Conservation (phyloP, 306 rosid species). For the Trifolium subterraneum region DNA sequence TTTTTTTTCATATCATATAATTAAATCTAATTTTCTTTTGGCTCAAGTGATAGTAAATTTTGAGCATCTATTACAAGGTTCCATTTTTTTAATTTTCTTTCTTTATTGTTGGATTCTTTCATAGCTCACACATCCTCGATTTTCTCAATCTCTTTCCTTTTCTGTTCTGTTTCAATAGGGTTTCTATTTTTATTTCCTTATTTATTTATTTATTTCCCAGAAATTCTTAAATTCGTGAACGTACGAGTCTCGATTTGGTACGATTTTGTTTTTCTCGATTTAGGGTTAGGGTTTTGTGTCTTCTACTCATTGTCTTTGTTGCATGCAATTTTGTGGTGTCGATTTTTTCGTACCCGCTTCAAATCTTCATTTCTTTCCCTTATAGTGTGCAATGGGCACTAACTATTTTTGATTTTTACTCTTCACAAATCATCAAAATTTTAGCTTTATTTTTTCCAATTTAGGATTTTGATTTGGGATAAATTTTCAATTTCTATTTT, state of each 20-base stretch:
- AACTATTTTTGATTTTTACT: conserved; percentile 31
- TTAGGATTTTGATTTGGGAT: conserved; percentile 35
- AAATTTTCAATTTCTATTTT: conserved; percentile 12
- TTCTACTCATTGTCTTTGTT: conserved; percentile 40
- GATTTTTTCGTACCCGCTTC: conserved; percentile 41
- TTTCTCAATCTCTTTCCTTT: conserved; percentile 54
- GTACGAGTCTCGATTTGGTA: conserved; percentile 48
- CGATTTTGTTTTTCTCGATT: conserved; percentile 48
- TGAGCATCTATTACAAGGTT: conserved; percentile 60
- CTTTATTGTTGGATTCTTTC: conserved; percentile 68
- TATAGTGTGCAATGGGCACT: conserved; percentile 31
- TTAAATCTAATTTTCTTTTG: conserved; percentile 6
- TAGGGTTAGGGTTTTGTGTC: conserved; percentile 63
- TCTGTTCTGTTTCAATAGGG: conserved; percentile 55
- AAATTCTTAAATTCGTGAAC: conserved; percentile 46
- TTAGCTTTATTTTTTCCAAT: neutral
- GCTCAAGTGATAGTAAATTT: conserved; percentile 35
- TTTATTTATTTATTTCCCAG: neutral
- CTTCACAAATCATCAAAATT: conserved; percentile 19
- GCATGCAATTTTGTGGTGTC: conserved; percentile 45
- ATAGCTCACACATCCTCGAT: conserved; percentile 64
- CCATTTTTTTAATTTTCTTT: conserved; percentile 43
- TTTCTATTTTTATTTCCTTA: conserved; percentile 41
- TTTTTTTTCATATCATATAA: neutral
- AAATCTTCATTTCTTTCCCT: conserved; percentile 28